A percentile compares a stretch with the other conserved stretches of the same genome.
Evolutionary conservation across 225 moss, liverwort and hornwort species (phyloP).

Genomic region (Straminergon stramineum): DNA sequence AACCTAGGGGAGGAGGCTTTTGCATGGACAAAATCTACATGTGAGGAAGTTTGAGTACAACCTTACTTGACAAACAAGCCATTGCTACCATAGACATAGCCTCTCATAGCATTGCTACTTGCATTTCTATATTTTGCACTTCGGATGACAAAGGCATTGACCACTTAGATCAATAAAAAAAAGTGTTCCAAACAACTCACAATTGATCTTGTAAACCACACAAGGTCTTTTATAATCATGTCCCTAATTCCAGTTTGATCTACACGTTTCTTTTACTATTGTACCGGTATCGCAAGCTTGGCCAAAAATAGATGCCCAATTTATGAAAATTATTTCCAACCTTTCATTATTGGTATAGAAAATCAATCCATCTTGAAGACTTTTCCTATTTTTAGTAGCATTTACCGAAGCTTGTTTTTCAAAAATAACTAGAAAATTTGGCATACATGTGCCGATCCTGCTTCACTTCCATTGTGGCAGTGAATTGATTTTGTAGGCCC

Average conservation of each 20-base stretch:
- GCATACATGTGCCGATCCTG: neutral
- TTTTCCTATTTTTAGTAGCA: neutral
- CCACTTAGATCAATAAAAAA: accelerated
- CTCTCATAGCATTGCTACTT: neutral
- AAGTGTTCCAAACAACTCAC: neutral
- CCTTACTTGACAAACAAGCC: neutral
- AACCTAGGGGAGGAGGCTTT: neutral
- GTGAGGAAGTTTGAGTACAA: neutral
- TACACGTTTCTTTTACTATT: accelerated
- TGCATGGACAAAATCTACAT: neutral
- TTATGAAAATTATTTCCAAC: too few relatives aligned
- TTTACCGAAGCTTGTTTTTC: neutral
- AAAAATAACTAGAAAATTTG: neutral
- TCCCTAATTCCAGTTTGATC: neutral
- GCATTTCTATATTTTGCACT: neutral
- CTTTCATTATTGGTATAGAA: neutral
- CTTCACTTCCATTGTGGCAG: neutral
- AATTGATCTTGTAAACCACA: neutral
- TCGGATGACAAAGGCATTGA: neutral
- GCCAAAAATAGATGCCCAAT: neutral
- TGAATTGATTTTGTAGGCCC: too few relatives aligned
- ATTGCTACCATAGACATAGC: neutral
- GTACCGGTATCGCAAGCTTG: accelerated
- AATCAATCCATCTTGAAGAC: neutral
- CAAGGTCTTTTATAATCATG: neutral